phyloP scores from a whole-genome alignment of 2,329 filamentous ascomycete species.

The Xylaria sp. region DNA sequence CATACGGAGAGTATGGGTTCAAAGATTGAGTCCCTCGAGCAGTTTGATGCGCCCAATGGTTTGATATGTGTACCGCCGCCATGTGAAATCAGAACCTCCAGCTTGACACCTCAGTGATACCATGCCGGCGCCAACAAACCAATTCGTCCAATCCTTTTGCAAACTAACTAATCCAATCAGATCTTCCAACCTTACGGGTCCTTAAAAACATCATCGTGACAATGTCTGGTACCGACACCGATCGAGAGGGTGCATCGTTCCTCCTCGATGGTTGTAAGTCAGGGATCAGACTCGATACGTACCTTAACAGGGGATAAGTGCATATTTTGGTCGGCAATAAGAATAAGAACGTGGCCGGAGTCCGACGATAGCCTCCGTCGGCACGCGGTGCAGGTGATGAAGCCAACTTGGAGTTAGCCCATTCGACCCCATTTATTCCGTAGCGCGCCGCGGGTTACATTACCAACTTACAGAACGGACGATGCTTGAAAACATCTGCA shows the following conservation, averaged over 20 bases:
- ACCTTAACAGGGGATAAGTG: background rate
- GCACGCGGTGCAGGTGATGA: no score
- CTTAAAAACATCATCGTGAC: no score
- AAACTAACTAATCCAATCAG: background rate
- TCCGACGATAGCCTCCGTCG: background rate
- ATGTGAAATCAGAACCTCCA: no score
- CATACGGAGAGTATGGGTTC: no score
- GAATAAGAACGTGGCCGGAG: background rate
- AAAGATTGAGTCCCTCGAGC: no score
- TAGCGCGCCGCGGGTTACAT: background rate
- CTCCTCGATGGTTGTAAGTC: background rate
- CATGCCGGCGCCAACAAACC: no score
- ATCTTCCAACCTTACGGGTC: no score
- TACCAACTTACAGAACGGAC: background rate
- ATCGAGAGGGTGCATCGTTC: background rate
- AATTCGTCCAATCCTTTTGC: background rate
- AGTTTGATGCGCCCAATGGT: no score
- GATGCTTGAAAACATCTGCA: background rate
- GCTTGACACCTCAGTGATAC: no score
- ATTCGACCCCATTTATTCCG: background rate
- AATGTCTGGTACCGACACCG: no score
- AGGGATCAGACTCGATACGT: no score
- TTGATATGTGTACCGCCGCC: no score
- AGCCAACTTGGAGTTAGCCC: background rate
- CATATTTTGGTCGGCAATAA: background rate